phyloP scores from a whole-genome alignment of 2,329 filamentous ascomycete species.

The Botryotinia convoluta region DNA sequence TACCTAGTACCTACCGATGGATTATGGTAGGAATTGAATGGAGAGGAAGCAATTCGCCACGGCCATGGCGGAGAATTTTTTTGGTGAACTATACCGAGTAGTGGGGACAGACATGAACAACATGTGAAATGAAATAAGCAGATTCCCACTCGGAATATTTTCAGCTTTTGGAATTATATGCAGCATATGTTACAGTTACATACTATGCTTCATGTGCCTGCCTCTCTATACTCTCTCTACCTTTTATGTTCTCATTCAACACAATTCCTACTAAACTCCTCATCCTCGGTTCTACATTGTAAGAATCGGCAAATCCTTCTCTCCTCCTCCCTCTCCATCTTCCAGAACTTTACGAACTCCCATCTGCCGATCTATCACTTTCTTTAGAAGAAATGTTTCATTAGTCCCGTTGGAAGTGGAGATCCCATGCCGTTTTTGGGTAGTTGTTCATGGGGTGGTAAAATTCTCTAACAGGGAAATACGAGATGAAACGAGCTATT shows the following conservation, averaged over 20 bases:
- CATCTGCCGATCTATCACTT: not conserved
- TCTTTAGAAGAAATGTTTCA: not conserved
- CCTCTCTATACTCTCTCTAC: no score
- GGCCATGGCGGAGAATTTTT: not conserved
- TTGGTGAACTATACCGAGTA: not conserved
- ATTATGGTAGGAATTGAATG: not conserved
- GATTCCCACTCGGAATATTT: no score
- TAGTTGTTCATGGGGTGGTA: not conserved
- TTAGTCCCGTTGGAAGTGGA: not conserved
- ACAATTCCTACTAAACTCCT: not conserved
- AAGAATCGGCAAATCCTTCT: not conserved
- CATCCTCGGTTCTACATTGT: not conserved
- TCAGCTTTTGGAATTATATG: no score
- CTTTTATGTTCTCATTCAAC: rapidly evolving
- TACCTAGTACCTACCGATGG: not conserved
- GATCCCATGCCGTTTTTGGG: not conserved
- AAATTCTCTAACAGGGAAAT: not conserved
- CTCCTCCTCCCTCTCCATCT: not conserved
- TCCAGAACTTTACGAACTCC: not conserved
- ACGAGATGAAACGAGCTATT: slow-evolving; percentile 6
- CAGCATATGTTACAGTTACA: no score
- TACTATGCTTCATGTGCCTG: no score
- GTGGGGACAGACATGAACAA: no score
- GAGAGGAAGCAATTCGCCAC: not conserved
- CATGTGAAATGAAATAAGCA: not conserved